Conservation (phyloP, 495 filamentous ascomycete species). For the Massariosphaeria phaeospora region DNA sequence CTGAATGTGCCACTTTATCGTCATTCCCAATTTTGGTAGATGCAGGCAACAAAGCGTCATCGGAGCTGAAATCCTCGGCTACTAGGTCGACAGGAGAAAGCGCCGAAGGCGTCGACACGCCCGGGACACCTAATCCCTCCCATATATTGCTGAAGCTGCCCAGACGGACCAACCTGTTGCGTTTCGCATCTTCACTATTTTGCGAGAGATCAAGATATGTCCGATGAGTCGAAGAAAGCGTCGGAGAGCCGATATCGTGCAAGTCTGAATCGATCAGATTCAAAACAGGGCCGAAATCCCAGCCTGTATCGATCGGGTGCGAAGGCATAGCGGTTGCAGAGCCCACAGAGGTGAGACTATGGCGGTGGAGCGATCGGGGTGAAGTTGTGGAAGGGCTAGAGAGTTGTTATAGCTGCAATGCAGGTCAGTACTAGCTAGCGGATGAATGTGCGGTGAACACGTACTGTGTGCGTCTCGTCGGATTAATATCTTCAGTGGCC, state of each 20-base stretch:
- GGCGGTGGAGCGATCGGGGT: not conserved
- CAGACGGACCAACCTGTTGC: slow-evolving; percentile 22
- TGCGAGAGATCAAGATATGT: not conserved
- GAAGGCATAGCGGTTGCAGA: slow-evolving; percentile 17
- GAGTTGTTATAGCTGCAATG: not conserved
- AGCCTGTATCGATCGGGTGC: slow-evolving; percentile 16
- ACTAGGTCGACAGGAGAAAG: slow-evolving; percentile 11
- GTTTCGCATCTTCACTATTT: not conserved
- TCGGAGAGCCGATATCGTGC: slow-evolving; percentile 3
- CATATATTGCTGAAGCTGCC: slow-evolving; percentile 46
- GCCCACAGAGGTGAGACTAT: not conserved
- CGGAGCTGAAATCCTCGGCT: slow-evolving; percentile 1
- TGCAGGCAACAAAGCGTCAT: not conserved
- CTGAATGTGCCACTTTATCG: too few species aligned
- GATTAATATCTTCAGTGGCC: slow-evolving; percentile 5
- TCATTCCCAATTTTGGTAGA: not conserved
- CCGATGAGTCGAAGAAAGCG: not conserved
- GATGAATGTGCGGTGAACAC: too few species aligned
- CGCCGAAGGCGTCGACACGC: slow-evolving; percentile 25
- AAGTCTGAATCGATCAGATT: slow-evolving; percentile 10
- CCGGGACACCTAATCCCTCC: slow-evolving; percentile 40
- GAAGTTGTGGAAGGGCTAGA: too few species aligned
- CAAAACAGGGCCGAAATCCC: slow-evolving; percentile 36
- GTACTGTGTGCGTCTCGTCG: slow-evolving; percentile 1
- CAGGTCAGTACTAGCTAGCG: slow-evolving; percentile 2